Percentiles rank a stretch among this genome's conserved stretches.
phyloP scores from a whole-genome alignment of 306 rosid genomes.

The Acacia confusa region DNA sequence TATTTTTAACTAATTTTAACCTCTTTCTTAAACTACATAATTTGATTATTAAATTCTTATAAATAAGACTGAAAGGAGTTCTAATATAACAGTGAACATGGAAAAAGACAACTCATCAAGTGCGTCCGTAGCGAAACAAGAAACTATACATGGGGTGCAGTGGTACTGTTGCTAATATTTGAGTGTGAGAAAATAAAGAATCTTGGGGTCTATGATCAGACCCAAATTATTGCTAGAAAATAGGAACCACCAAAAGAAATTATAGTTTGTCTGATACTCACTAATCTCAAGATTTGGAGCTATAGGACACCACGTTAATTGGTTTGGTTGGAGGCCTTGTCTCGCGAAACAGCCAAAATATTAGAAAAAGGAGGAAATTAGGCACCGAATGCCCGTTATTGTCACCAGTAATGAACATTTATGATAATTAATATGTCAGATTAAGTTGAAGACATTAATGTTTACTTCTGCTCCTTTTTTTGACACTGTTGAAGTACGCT shows the following conservation, averaged over 20 bases:
- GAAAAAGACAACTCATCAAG: background rate
- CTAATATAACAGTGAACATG: background rate
- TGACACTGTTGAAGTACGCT: background rate
- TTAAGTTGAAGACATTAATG: slow-evolving; percentile 3
- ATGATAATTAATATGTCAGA: slow-evolving; percentile 21
- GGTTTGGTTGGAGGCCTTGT: background rate
- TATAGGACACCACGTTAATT: background rate
- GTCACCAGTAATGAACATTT: slow-evolving; percentile 34
- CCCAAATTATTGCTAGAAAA: background rate
- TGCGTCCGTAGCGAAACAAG: no score
- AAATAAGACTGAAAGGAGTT: no score
- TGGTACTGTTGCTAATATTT: background rate
- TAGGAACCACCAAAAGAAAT: background rate
- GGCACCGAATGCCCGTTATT: slow-evolving; percentile 32
- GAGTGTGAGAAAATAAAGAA: background rate
- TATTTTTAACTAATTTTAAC: no score
- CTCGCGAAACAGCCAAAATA: slow-evolving; percentile 35
- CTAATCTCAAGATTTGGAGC: background rate
- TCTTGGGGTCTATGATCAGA: background rate
- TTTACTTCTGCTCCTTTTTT: slow-evolving; percentile 16
- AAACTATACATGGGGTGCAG: background rate
- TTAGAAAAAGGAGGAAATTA: slow-evolving; percentile 15
- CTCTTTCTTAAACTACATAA: no score
- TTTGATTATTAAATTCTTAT: no score
- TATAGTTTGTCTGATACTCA: background rate